These are phyloP conservation scores for Wallacemonas sp. DNA, from an alignment of 208 protist genomes.

Conservation along the genomic window DNA sequence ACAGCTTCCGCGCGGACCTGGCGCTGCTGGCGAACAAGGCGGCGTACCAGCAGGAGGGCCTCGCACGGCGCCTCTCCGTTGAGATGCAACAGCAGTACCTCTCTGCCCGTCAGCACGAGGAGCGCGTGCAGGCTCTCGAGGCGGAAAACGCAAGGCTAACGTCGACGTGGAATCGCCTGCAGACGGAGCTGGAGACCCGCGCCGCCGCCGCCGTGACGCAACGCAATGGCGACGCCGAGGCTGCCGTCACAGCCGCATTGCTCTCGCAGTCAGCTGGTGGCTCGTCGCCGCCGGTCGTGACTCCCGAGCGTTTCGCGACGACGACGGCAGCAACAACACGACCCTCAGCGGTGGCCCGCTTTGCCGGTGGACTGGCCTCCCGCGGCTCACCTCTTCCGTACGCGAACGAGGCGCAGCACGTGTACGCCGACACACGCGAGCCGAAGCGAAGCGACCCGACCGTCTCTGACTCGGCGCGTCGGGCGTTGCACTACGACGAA, in stretches of 20 bases:
- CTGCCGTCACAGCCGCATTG: too few species aligned
- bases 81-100: conserved; percentile 62
- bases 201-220: conserved; percentile 15
- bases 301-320: background rate
- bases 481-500: too few species aligned
- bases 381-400: background rate
- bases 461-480: too few species aligned
- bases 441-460: too few species aligned
- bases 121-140: conserved; percentile 41
- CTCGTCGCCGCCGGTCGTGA: background rate
- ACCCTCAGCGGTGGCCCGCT: background rate
- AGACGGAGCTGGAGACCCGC: conserved; percentile 19
- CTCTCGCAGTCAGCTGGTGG: background rate
- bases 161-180: conserved; percentile 19
- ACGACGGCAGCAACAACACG: background rate
- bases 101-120: conserved; percentile 62
- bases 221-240: background rate
- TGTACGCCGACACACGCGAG: too few species aligned
- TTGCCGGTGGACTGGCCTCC: background rate
- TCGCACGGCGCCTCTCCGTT: conserved; percentile 49
- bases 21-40: conserved; percentile 25
- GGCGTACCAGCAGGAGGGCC: conserved; percentile 37
- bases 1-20: conserved; percentile 44
- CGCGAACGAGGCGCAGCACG: too few species aligned
- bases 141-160: conserved; percentile 37